These are phyloP conservation scores for Kodamaea sp. DNA, from an alignment of 1,139 yeast genomes.

Conservation along the genomic window DNA sequence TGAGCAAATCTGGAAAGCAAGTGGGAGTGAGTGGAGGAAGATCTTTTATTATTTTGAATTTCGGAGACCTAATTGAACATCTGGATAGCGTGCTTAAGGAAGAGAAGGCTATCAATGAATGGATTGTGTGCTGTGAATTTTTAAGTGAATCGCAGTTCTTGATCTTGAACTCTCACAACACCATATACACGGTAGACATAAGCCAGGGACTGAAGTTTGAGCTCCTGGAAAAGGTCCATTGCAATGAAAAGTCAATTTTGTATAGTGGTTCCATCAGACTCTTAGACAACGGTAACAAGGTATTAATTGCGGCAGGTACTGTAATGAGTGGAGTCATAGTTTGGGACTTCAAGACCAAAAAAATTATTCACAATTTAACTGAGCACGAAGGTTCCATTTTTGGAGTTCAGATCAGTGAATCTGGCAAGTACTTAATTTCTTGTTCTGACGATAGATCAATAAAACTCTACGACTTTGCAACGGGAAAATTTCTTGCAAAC, in stretches of 20 bases:
- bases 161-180: conserved; percentile 80
- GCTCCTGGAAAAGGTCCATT: conserved; percentile 45
- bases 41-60: conserved; percentile 52
- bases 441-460: conserved; percentile 95
- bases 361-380: conserved; percentile 55
- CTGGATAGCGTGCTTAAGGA: background rate
- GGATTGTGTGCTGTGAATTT: conserved; percentile 70
- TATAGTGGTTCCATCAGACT: conserved; percentile 80
- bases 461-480: conserved; percentile 63
- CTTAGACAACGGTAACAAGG: conserved; percentile 25
- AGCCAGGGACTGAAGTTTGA: conserved; percentile 12
- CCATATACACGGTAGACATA: conserved; percentile 52
- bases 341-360: conserved; percentile 59
- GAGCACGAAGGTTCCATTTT: conserved; percentile 93
- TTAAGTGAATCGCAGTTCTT: conserved; percentile 37
- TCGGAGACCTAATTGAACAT: conserved; percentile 1
- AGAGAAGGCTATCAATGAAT: conserved; percentile 66
- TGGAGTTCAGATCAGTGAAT: conserved; percentile 64
- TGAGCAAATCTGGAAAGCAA: conserved; percentile 27
- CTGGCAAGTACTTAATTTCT: conserved; percentile 61
- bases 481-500: conserved; percentile 61
- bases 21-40: conserved; percentile 72
- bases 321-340: conserved; percentile 85
- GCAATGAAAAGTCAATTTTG: conserved; percentile 77
- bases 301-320: conserved; percentile 81